Base-by-base conservation (phyloP, 176 grass and related monocot genomes). In the Typha latifolia region DNA sequence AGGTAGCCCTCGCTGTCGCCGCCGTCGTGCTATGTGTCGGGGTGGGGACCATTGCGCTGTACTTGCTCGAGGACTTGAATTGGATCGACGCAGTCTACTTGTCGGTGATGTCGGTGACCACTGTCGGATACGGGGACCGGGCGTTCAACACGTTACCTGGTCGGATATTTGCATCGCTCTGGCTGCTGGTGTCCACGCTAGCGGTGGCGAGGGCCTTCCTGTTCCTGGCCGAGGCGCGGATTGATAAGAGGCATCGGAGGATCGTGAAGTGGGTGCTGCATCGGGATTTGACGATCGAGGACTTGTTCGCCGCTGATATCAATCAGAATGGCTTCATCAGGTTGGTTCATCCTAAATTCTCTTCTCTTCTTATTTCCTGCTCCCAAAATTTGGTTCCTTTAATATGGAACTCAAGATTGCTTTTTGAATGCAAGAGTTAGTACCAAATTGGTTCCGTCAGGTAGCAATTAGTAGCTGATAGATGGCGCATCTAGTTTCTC, bases 181-280 rank as follows among this genome's bases (percentile, higher is more conserved):
- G 90, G 90, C 72, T 95, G 8, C 81, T 84, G 0, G 80, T 81
- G 66, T 86, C 82, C 59, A 95, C 86, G 15, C 14, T 81, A 8
- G 82, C 82, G 32, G 85, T 89, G 65, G 85, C 80, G 14, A 80
- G 82, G 52, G 84, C 84, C 49, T 89, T 89, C 74, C 83, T 95
- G 23, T 86, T 83, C 77, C 69, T 78, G 16, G 80, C 80, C 3
- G 90, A 89, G 77, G 74, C 84, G 12, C 69, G 68, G 69, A 72
- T 84, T 0, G 80, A 95, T 71, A 66, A 67, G 63, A 73, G 90
- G 50, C 90, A 79, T 66, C 19, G 64, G 15, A 59, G 27, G 62
- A 56, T 89, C 2, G 77, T 74, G 5, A 52, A 67, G 50, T 94
- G 82, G 90, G 81, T 89, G 56, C 63, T 86, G n/a, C 53, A 62